Percentiles rank a stretch among this genome's conserved stretches.
Evolutionary conservation across 2,329 filamentous ascomycete genomes (phyloP).

Genomic region (Blumeria graminis): DNA sequence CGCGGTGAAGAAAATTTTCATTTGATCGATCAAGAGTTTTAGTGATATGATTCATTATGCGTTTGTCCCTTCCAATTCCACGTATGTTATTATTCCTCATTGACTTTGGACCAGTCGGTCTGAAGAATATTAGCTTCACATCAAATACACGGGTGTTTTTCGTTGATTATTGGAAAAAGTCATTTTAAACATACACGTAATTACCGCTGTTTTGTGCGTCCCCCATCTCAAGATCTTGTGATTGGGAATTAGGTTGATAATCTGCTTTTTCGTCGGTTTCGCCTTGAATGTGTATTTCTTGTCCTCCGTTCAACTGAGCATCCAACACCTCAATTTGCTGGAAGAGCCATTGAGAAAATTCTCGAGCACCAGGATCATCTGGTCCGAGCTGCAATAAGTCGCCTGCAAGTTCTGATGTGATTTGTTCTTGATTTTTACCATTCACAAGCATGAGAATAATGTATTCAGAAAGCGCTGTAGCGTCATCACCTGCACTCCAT

Average conservation of each 20-base stretch:
- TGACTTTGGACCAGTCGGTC: conserved; percentile 81
- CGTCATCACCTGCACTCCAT: conserved; percentile 59
- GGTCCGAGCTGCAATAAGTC: conserved; percentile 65
- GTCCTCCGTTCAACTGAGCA: conserved; percentile 30
- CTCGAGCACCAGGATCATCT: conserved; percentile 58
- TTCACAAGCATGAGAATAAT: conserved; percentile 94
- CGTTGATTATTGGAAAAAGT: neutral
- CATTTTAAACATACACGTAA: neutral
- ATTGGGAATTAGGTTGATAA: conserved; percentile 19
- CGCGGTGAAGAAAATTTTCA: conserved; percentile 59
- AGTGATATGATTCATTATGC: conserved; percentile 66
- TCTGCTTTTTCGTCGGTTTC: conserved; percentile 32
- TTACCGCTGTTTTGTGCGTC: conserved; percentile 25
- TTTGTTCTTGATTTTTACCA: conserved; percentile 76
- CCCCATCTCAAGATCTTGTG: conserved; percentile 46
- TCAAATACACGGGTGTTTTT: conserved; percentile 1
- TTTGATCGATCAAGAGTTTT: conserved; percentile 56
- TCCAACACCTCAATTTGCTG: conserved; percentile 51
- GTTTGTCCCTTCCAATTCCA: conserved; percentile 42
- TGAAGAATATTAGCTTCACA: conserved; percentile 23
- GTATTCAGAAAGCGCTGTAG: conserved; percentile 75
- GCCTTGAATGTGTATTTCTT: conserved; percentile 7
- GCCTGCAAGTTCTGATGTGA: conserved; percentile 64
- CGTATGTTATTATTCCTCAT: conserved; percentile 48
- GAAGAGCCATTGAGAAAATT: conserved; percentile 88